Base-by-base conservation (phyloP, 2,329 filamentous ascomycete genomes). In the Chalaropsis thielavioides region DNA sequence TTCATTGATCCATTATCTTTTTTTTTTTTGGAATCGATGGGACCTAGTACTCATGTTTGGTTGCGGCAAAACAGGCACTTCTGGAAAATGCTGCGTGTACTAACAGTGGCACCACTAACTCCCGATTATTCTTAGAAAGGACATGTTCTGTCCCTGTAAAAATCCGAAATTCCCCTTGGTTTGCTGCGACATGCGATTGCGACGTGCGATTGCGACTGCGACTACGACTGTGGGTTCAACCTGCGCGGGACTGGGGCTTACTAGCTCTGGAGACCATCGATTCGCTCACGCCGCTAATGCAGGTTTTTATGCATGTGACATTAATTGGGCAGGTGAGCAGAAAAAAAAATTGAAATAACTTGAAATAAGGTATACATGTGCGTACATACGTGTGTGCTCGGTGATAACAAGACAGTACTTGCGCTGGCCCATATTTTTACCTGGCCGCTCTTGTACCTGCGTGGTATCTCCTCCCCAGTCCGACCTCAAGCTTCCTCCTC, bases 281-380 rank as follows among this genome's bases (percentile, higher is more conserved):
- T 27, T 24, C 24, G 46, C 22, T 15, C 22, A 51, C 46, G 54
- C 54, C 54, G 31, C 54, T 35, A 58, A 58, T 58, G 54, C 54
- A 58, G 7, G 54, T 22, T 35, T 58, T 58, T 58, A 58, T 58
- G 54, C 54, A 58, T 58, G 54, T 58, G 54, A 27, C 46, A 51
- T 27, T 51, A 17, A 17, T 24, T 24, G 19, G 46, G 46, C 46
- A 24, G 19, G 27, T 51, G 46, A 58, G 54, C 54, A 58, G 38
- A 35, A 58, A 58, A 35, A 58, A 38, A 58, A n/a, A 3, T 31
- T 4, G 54, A n/a, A 27, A 58, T 3, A 13, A 35, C 6, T 58
- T 10, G 15, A 58, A 58, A 10, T 27, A 13, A 13, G 24, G 10
- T 13, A 19, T 31, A 38, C 27, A 38, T n/a, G n/a, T n/a, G n/a